Evolutionary conservation across 345 rosid species (phyloP).

Genomic region (Isatis tinctoria): DNA sequence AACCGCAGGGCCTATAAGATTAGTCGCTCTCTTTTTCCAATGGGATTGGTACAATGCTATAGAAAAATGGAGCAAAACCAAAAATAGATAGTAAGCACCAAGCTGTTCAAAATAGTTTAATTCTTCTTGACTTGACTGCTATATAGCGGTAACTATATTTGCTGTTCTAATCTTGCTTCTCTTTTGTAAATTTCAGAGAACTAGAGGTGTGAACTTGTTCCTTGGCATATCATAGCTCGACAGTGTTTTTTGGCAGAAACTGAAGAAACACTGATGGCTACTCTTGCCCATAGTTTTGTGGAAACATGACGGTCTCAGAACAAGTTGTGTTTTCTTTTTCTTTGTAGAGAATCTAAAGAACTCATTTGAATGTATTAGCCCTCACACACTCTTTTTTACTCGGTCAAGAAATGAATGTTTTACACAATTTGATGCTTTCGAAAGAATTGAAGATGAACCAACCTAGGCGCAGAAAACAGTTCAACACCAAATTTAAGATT

Average conservation of each 20-base stretch:
- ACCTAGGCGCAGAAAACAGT: not conserved
- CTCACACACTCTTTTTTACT: not conserved
- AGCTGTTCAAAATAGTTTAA: not conserved
- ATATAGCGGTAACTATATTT: not conserved
- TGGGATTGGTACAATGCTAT: slow-evolving; percentile 80
- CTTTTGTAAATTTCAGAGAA: slow-evolving; percentile 10
- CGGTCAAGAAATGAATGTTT: not conserved
- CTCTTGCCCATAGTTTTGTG: not conserved
- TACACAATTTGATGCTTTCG: not conserved
- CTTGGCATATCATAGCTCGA: not conserved
- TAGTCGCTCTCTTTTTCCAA: slow-evolving; percentile 51
- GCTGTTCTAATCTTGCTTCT: not conserved
- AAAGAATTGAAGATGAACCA: not conserved
- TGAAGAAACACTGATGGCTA: not conserved
- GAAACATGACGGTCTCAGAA: not conserved
- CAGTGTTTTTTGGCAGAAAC: not conserved
- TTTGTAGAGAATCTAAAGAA: not conserved
- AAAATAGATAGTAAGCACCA: slow-evolving; percentile 11
- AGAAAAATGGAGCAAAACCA: slow-evolving; percentile 35
- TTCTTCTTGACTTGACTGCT: not conserved
- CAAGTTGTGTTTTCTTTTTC: not conserved
- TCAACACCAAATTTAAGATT: not conserved
- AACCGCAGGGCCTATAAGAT: slow-evolving; percentile 44
- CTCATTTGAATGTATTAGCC: slow-evolving; percentile 8
- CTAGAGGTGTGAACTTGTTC: not conserved